phyloP scores from a whole-genome alignment of 208 protist genomes.

The Zelonia costaricensis region DNA sequence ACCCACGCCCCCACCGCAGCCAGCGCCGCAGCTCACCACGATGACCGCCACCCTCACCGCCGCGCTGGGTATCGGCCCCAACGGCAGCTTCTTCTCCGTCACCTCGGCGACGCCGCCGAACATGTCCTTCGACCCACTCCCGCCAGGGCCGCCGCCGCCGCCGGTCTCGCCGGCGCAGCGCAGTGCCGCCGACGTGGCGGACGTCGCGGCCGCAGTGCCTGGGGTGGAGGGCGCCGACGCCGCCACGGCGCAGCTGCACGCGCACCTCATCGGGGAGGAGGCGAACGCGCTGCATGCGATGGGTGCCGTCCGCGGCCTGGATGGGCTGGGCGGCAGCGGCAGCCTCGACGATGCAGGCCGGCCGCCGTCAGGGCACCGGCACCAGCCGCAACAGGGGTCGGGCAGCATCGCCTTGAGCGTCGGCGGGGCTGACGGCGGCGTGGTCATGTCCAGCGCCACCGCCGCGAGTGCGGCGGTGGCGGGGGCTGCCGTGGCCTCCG shows the following conservation, averaged over 20 bases:
- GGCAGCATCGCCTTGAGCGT: constrained; percentile 17
- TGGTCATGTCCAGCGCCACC: too few species aligned
- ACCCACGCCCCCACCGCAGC: neutral
- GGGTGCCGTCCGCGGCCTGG: neutral
- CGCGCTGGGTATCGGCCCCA: constrained; percentile 18
- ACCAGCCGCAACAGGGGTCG: too few species aligned
- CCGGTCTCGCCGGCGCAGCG: neutral
- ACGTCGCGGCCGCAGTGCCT: neutral
- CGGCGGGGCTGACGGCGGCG: too few species aligned
- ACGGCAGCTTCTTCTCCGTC: constrained; percentile 3
- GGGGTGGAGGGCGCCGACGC: neutral
- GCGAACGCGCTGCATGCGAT: constrained; percentile 6
- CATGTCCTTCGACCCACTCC: neutral
- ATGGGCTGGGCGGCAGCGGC: too few species aligned
- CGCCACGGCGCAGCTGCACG: constrained; percentile 2
- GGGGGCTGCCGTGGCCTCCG: too few species aligned
- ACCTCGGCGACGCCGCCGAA: neutral
- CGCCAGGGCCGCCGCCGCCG: neutral
- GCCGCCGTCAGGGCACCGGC: neutral
- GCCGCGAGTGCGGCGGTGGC: too few species aligned
- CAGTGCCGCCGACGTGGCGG: neutral
- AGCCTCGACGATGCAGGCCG: too few species aligned
- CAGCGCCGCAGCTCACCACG: constrained; percentile 2
- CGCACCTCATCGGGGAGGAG: constrained; percentile 10
- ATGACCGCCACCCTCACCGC: constrained; percentile 24